Percentiles rank a stretch among this genome's conserved stretches.
Conservation (phyloP, 1,284 basidiomycete genomes). For the Ceratobasidium papillatum region DNA sequence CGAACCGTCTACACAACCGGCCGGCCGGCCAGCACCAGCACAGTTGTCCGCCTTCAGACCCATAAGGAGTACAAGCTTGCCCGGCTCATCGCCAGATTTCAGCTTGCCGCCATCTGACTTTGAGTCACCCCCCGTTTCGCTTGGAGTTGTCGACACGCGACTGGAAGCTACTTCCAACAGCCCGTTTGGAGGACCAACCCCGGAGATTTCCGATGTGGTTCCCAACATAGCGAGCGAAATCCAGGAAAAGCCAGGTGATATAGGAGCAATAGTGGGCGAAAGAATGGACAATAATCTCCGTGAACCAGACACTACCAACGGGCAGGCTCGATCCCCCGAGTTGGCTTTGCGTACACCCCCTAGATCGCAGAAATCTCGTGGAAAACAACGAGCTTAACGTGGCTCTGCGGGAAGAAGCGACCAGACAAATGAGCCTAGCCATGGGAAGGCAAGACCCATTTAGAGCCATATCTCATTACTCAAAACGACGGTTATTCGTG, state of each 20-base stretch:
- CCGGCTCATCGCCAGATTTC: not conserved
- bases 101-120: constrained; percentile 10
- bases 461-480: constrained; percentile 13
- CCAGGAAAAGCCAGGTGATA: not conserved
- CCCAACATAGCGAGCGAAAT: not conserved
- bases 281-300: not conserved
- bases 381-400: constrained; percentile 36
- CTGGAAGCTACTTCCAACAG: not conserved
- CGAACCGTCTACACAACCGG: not conserved
- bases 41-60: not conserved
- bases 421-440: constrained; percentile 19
- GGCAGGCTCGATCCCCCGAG: not conserved
- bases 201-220: not conserved
- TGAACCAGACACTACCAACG: not conserved
- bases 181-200: not conserved
- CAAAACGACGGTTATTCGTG: not conserved
- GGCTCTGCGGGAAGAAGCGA: constrained; percentile 35
- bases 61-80: not conserved
- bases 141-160: not conserved
- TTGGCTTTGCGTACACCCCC: constrained; percentile 2
- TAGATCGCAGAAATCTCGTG: constrained; percentile 33
- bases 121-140: not conserved
- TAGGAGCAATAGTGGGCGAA: not conserved
- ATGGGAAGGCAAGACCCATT: constrained; percentile 10
- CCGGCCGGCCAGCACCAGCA: not conserved